Percentiles rank a stretch among this genome's conserved stretches.
phyloP scores from a whole-genome alignment of 1,284 basidiomycete species.

The Apiotrichum siamense region DNA sequence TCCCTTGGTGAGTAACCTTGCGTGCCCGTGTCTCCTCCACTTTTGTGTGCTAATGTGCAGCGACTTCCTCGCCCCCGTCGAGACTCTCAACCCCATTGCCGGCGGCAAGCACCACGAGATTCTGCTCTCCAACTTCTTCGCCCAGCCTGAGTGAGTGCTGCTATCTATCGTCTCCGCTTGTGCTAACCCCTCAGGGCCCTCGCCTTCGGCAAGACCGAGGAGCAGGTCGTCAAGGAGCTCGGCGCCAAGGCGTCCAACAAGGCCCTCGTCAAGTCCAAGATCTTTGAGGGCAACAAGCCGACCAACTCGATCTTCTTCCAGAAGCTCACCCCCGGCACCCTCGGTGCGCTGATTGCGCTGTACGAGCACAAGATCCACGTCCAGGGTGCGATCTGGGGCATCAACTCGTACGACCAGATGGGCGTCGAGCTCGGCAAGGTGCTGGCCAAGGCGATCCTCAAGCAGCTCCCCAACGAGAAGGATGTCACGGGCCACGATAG shows the following conservation, averaged over 20 bases:
- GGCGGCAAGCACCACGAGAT: constrained; percentile 92
- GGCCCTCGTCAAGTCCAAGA: constrained; percentile 89
- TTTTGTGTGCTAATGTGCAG: constrained; percentile 40
- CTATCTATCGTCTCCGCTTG: neutral
- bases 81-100: constrained; percentile 85
- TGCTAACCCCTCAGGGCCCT: constrained; percentile 55
- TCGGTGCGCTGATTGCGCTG: constrained; percentile 56
- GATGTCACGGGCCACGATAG: constrained; percentile 88
- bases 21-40: neutral
- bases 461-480: constrained; percentile 71
- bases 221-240: constrained; percentile 76
- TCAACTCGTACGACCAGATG: constrained; percentile 79
- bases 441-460: constrained; percentile 89
- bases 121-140: constrained; percentile 95
- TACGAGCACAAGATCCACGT: constrained; percentile 97
- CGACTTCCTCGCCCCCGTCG: constrained; percentile 92
- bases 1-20: constrained; percentile 55
- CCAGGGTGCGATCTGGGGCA: constrained; percentile 94
- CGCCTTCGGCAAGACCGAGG: constrained; percentile 95
- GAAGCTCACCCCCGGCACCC: constrained; percentile 77
- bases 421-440: constrained; percentile 93
- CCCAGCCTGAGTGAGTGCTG: constrained; percentile 67
- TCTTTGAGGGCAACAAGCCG: constrained; percentile 95
- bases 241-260: constrained; percentile 64
- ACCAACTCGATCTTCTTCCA: constrained; percentile 97